Conservation (phyloP, 305 asterid genomes). For the Fraxinus angustifolia region DNA sequence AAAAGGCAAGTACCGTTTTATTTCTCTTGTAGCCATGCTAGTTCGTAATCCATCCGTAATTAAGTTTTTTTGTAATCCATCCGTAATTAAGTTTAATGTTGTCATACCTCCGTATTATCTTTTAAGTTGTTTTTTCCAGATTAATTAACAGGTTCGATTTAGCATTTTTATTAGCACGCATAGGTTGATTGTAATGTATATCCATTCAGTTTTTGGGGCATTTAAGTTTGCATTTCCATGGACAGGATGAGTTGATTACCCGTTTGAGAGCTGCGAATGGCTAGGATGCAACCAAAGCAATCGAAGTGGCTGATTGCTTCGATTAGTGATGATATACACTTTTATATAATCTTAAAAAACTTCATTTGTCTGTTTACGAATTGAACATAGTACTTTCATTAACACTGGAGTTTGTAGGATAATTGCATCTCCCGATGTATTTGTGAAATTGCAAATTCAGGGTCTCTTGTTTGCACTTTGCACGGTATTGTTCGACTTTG, state of each 20-base stretch:
- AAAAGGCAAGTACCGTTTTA: constrained; percentile 48
- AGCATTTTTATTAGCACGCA: neutral
- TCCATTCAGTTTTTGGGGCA: neutral
- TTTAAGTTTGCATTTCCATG: neutral
- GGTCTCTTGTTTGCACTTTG: neutral
- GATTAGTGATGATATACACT: neutral
- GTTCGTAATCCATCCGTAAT: too few species aligned
- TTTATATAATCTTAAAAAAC: neutral
- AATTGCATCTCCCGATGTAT: neutral
- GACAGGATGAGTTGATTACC: constrained; percentile 53
- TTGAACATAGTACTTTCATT: neutral
- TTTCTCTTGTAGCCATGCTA: neutral
- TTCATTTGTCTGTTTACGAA: constrained; percentile 16
- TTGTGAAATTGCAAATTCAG: too few species aligned
- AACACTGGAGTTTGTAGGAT: neutral
- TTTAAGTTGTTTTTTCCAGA: neutral
- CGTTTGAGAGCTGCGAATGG: constrained; percentile 29
- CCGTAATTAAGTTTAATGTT: neutral
- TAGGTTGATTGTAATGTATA: neutral
- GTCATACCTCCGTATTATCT: neutral
- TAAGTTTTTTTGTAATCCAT: too few species aligned
- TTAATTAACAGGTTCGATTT: neutral
- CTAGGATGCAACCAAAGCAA: constrained; percentile 14
- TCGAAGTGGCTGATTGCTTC: constrained; percentile 18
- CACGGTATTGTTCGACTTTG: neutral